Evolutionary conservation across 345 rosid species (phyloP), one percentile per base, ranked within the genome.

Genomic region (Zanthoxylum bungeanum): DNA sequence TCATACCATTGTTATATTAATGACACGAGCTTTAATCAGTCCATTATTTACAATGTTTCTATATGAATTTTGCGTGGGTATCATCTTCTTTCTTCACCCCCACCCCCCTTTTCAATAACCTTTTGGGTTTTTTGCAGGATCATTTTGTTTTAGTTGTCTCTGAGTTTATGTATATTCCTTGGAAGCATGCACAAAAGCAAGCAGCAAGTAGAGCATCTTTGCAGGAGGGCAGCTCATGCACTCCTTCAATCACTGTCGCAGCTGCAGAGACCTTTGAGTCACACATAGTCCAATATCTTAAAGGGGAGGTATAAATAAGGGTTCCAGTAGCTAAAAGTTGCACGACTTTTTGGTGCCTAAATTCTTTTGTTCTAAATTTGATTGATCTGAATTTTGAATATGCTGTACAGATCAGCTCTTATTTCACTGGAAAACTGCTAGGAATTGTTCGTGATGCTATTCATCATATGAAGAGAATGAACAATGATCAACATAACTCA

Each of bases 131-230:
- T 85, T 79, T 83, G 85, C 86, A 91, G 98, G 88, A 87, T 76
- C 92, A 88, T 77, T 94, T 94, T 77, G 81, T 86, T 77, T 70
- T 87, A 64, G 85, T 86, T 47, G 93, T 89, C 75, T 93, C 98
- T 17, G 87, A 92, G 83, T 94, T 94, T 73, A 80, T 92, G 82
- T 87, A 86, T 75, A 86, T 86, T 72, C 98, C 98, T 66, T 92
- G 97, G 97, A 87, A 84, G 66, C 84, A 87, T 76, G 88, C 91
- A 34, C 84, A 82, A 78, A 87, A 84, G 76, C 82, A 76, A 61
- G 81, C 82, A 59, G 85, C 65, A 61, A 78, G 75, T 34, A 84
- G 80, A 75, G 66, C 81, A 40, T 80, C 88, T 60, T 66, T 68
- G 39, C 70, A 58, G 71, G 88, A 82, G 64, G 85, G 80, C 22